Conservation (phyloP, 805 yeast genomes). For the Vanderwaltozyma polyspora region DNA sequence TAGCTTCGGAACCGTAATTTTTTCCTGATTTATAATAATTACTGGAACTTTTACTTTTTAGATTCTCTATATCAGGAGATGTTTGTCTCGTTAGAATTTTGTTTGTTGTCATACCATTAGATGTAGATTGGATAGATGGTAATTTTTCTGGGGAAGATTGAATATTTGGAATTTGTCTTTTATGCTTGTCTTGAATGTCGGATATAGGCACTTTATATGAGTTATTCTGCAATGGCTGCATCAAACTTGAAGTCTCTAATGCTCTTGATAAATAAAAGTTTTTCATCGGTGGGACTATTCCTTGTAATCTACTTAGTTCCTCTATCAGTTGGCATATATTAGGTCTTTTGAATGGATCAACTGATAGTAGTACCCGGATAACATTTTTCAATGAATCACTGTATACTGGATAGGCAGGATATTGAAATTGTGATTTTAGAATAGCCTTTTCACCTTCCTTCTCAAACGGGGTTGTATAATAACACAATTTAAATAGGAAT, state of each 20-base stretch:
- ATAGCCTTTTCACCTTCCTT: constrained; percentile 52
- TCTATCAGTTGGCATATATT: constrained; percentile 60
- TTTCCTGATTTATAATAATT: no score
- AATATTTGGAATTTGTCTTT: neutral
- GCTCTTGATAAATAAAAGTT: constrained; percentile 28
- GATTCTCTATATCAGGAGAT: neutral
- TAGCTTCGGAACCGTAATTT: neutral
- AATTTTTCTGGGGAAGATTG: neutral
- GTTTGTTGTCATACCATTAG: no score
- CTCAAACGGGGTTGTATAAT: constrained; percentile 78
- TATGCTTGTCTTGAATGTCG: neutral
- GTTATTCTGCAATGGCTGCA: neutral
- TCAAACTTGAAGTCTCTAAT: neutral
- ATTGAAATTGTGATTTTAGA: constrained; percentile 41
- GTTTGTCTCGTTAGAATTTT: neutral
- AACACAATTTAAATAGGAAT: constrained; percentile 64
- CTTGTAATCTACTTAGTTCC: constrained; percentile 54
- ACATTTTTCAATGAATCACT: constrained; percentile 53
- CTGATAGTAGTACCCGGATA: constrained; percentile 48
- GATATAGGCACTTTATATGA: no score
- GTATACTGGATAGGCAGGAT: constrained; percentile 46
- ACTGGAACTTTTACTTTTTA: no score
- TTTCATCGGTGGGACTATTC: constrained; percentile 33
- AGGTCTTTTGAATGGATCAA: constrained; percentile 63
- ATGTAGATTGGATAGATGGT: no score